Conservation (phyloP, 371 early-diverging fungal genomes). For the Vairimorpha necatrix region DNA sequence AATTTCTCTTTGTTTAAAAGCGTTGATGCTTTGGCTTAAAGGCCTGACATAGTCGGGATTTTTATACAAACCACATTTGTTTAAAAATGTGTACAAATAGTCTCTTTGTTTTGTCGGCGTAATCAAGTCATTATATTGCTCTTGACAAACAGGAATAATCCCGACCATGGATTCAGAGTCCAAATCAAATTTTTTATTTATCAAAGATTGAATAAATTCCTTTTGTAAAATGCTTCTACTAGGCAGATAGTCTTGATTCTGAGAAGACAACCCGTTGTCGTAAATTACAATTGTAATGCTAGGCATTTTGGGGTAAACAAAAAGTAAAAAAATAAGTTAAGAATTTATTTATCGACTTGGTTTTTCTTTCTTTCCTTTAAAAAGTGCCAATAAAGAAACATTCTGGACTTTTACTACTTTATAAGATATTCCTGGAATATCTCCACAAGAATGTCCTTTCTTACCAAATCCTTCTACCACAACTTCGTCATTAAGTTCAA, state of each 20-base stretch:
- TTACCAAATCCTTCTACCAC: constrained; percentile 65
- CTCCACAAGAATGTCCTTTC: constrained; percentile 83
- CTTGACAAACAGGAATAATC: constrained; percentile 77
- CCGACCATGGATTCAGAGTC: constrained; percentile 93
- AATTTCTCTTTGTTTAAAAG: constrained; percentile 73
- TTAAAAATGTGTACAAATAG: constrained; percentile 45
- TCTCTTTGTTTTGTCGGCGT: constrained; percentile 55
- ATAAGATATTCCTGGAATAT: constrained; percentile 99
- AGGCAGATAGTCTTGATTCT: constrained; percentile 90
- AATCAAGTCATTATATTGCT: constrained; percentile 41
- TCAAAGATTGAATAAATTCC: constrained; percentile 82
- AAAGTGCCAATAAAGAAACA: constrained; percentile 93
- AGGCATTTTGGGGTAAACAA: constrained; percentile 44
- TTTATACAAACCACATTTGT: constrained; percentile 14
- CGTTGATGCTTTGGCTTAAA: constrained; percentile 21
- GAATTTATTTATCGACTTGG: constrained; percentile 74
- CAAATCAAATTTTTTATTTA: constrained; percentile 77
- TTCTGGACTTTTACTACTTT: constrained; percentile 99
- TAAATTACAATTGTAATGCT: constrained; percentile 51
- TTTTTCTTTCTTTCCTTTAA: constrained; percentile 99
- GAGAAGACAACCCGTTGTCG: constrained; percentile 57
- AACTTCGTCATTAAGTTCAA: constrained; percentile 78
- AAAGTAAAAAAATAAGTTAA: not conserved
- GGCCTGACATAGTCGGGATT: constrained; percentile 21
- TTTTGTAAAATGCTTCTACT: constrained; percentile 82